Base-by-base conservation (phyloP, 1,284 basidiomycete species). In the Athelia sp. region DNA sequence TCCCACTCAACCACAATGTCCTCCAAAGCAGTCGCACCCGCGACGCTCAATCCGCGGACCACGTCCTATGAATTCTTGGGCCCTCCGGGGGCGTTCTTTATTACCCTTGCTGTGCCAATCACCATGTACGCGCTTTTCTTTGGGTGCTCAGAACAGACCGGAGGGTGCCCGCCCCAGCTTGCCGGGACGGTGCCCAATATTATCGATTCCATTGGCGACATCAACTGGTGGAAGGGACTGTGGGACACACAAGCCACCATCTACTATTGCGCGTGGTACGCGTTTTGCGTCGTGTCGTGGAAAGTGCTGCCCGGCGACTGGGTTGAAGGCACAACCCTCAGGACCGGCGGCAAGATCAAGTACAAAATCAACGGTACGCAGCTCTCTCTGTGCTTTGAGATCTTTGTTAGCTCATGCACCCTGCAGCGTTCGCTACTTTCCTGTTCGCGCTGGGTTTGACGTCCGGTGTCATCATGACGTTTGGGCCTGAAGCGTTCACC, bases 311-410 rank as follows among this genome's bases (percentile, higher is more conserved):
- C 97, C 0, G 95, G 93, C 6, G 88, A 93, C 56, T 81, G 81
- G 77, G 76, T 97, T 11, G 75, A 91, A 53, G 97, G 97, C 13
- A 82, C 77, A 8, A 72, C 78, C 18, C 69, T 98, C 56, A 78
- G 97, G 40, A 87, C 85, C 36, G 96, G 96, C 0, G 74, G 73
- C 49, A 84, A 78, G 58, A 84, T 88, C 64, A 72, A 75, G 54
- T 99, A 99, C 78, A 98, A 93, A 70, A 93, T 98, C 60, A 99
- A 99, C 72, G 94, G 94, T 94, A 61, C 54, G 68, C 58, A 21
- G 38, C 38, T 29, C 13, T 13, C 13, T 13, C 26, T 29, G 26
- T 29, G 26, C 13, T 13, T 29, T 4, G 13, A 13, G 13, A 13
- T 4, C 13, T 6, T 4, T 13, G 13, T 29, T 4, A 29, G 13